Conservation (phyloP, 2,329 filamentous ascomycete genomes). For the Fusarium continuum region DNA sequence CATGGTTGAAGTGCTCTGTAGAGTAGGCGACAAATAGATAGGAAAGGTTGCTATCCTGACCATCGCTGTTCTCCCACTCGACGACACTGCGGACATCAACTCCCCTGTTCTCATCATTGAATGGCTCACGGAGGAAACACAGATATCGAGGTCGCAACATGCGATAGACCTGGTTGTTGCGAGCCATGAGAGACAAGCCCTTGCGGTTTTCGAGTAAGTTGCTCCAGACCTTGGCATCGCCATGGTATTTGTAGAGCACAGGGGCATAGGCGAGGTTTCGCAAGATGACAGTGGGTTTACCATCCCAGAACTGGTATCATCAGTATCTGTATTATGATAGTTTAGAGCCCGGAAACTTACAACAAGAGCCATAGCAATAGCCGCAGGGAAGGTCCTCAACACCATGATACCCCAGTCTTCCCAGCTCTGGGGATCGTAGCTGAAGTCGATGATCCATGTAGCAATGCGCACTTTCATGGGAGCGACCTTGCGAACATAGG, state of each 20-base stretch:
- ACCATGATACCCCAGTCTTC: slow-evolving; percentile 41
- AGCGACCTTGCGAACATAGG: slow-evolving; percentile 41
- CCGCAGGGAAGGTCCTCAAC: slow-evolving; percentile 37
- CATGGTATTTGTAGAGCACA: slow-evolving; percentile 38
- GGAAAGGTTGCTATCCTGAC: slow-evolving; percentile 26
- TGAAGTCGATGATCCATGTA: slow-evolving; percentile 43
- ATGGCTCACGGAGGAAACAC: slow-evolving; percentile 39
- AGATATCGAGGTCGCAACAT: slow-evolving; percentile 39
- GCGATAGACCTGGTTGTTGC: slow-evolving; percentile 39
- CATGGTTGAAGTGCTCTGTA: slow-evolving; percentile 39
- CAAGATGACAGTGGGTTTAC: slow-evolving; percentile 18
- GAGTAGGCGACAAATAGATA: slow-evolving; percentile 44
- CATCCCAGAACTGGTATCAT: slow-evolving; percentile 37
- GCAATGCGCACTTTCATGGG: slow-evolving; percentile 41
- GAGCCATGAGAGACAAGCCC: slow-evolving; percentile 30
- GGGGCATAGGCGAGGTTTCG: slow-evolving; percentile 37
- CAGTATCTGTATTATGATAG: background rate
- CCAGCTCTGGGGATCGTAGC: slow-evolving; percentile 42
- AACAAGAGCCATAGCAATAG: slow-evolving; percentile 38
- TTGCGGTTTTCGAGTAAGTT: slow-evolving; percentile 42
- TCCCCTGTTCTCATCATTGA: slow-evolving; percentile 36
- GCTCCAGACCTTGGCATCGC: slow-evolving; percentile 42
- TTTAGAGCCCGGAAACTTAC: slow-evolving; percentile 11
- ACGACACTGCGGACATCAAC: slow-evolving; percentile 38
- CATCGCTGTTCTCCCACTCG: slow-evolving; percentile 38